These are phyloP conservation scores for Apiospora saccharicola DNA, from an alignment of 2,329 filamentous ascomycete species.

Conservation along the genomic window DNA sequence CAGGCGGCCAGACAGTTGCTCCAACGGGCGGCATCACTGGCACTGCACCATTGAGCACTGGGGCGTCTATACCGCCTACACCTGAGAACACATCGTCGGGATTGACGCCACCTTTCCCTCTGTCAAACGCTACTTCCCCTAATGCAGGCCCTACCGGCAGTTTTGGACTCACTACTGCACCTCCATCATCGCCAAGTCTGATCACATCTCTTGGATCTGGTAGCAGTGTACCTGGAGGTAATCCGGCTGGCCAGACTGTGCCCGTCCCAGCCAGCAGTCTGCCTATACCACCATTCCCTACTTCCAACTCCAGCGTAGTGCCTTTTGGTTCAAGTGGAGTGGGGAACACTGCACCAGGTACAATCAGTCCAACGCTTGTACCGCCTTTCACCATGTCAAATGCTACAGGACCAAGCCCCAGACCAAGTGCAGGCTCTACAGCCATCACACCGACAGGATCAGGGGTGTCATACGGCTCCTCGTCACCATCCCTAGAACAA, in stretches of 20 bases:
- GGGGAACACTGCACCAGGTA: not conserved
- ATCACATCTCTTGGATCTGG: not conserved
- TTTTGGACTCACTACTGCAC: conserved; percentile 23
- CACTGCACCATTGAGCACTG: conserved; percentile 16
- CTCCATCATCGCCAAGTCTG: conserved; percentile 8
- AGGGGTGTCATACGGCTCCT: not conserved
- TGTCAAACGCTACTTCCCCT: conserved; percentile 30
- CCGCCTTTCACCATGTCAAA: conserved; percentile 18
- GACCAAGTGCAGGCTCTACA: conserved; percentile 2
- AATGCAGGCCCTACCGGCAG: conserved; percentile 28
- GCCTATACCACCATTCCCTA: conserved; percentile 30
- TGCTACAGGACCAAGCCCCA: not conserved
- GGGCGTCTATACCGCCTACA: not conserved
- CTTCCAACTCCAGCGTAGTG: conserved; percentile 33
- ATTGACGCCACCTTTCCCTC: conserved; percentile 30
- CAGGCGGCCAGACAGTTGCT: conserved; percentile 29
- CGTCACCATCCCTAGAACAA: not conserved
- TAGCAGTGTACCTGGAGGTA: conserved; percentile 28
- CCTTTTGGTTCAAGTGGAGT: conserved; percentile 25
- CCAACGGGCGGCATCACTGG: conserved; percentile 24
- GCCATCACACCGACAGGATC: not conserved
- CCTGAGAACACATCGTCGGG: conserved; percentile 20
- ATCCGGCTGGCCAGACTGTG: conserved; percentile 26
- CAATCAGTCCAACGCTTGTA: conserved; percentile 12
- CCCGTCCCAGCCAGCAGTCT: conserved; percentile 29